Base-by-base conservation (phyloP, 495 filamentous ascomycete genomes). In the Niebla homalea region DNA sequence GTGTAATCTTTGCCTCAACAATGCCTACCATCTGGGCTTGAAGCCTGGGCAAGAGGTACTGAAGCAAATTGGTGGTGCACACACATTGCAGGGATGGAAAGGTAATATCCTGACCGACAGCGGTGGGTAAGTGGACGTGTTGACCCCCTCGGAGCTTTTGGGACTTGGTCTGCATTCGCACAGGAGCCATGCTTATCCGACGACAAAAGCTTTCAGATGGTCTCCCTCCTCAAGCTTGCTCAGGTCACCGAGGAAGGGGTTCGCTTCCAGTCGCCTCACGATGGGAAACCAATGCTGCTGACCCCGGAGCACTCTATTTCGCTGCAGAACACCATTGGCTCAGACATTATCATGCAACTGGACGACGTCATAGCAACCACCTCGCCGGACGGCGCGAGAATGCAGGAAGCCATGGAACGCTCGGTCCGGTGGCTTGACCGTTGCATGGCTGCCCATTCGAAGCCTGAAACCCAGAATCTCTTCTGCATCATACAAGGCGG, bases 401-500 rank as follows among this genome's bases (percentile, higher is more conserved):
- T 99, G 77, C 75, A 81, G 53, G 88, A 95, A 66, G 92, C 92
- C 12, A 97, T 94, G 89, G 75, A 89, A 57, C 83, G 92, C 37
- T 94, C 87, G 36, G 79, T 99, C n/a, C 78, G 93, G n/a, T 99
- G 93, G 93, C 74, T 99, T 14, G 92, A 99, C 65, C 83, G 92
- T 3, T 97, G 92, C 63, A 94, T 97, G 26, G 83, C 81, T 35
- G 92, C 89, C 6, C 93, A 97, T 65, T 76, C 82, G 64, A 82
- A 90, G 46, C 88, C 87, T 0, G 77, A 81, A 50, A 65, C 67
- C 40, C 92, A 99, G 65, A 97, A 96, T 54, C 73, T 99, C n/a
- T 99, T 97, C 62, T 97, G 92, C 62, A 97, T 97, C 57, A 95
- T 99, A 45, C 92, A 99, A 66, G 92, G 92, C 52, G 92, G 92